Evolutionary conservation across 1,284 basidiomycete genomes (phyloP).

Genomic region (Golubevia pallescens): DNA sequence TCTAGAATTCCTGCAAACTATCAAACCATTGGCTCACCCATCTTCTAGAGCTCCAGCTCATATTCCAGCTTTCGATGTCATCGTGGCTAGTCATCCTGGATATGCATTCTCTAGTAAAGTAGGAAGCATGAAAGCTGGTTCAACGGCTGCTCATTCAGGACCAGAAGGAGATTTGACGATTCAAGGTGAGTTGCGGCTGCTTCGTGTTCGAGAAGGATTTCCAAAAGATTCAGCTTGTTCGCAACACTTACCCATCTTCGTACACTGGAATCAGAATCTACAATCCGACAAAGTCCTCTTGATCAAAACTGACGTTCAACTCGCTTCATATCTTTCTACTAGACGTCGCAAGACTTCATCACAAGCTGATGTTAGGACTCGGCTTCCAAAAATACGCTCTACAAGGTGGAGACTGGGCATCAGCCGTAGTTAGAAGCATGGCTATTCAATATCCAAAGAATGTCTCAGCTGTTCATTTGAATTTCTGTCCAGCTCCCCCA

Average conservation of each 20-base stretch:
- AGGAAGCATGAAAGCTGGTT: background rate
- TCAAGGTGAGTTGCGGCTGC: no score
- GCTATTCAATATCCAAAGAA: conserved; percentile 19
- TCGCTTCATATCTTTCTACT: background rate
- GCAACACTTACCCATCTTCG: no score
- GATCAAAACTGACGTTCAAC: no score
- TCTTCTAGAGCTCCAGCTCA: conserved; percentile 16
- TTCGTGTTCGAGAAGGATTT: no score
- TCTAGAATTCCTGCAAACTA: conserved; percentile 34
- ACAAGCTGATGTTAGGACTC: conserved; percentile 39
- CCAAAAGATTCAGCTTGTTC: no score
- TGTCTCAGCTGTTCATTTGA: conserved; percentile 35
- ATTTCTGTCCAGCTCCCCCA: conserved; percentile 15
- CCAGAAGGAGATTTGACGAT: no score
- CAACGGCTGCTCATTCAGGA: background rate
- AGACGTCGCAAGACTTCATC: conserved; percentile 38
- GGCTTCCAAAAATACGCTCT: conserved; percentile 39
- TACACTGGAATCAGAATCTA: no score
- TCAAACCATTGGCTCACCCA: conserved; percentile 43
- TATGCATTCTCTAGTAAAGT: conserved; percentile 21
- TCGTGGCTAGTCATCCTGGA: conserved; percentile 42
- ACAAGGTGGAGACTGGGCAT: conserved; percentile 46
- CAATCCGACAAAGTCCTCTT: no score
- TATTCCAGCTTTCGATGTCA: conserved; percentile 32
- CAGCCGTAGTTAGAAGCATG: conserved; percentile 25